Evolutionary conservation across 2,329 filamentous ascomycete genomes (phyloP).

Genomic region (Fusarium devonianum): DNA sequence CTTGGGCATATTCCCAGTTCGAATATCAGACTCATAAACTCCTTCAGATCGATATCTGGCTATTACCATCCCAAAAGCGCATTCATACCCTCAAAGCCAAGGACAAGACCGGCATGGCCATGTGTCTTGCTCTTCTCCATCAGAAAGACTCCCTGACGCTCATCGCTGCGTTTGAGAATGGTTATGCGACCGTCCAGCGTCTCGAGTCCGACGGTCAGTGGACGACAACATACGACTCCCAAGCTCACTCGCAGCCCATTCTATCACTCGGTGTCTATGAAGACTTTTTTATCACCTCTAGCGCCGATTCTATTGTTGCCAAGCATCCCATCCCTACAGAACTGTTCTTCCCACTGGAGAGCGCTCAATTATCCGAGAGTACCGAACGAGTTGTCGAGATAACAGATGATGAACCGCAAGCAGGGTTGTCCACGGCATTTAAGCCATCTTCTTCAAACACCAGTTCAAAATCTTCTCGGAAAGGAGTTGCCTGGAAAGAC

Average conservation of each 20-base stretch:
- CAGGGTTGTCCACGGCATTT: slow-evolving; percentile 34
- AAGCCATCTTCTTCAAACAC: slow-evolving; percentile 6
- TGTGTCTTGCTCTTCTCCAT: slow-evolving; percentile 75
- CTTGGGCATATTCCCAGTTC: neutral
- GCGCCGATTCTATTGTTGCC: slow-evolving; percentile 80
- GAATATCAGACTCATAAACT: slow-evolving; percentile 2
- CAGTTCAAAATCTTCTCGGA: slow-evolving; percentile 12
- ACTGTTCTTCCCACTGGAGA: slow-evolving; percentile 26
- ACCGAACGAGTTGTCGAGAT: slow-evolving; percentile 40
- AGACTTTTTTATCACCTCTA: slow-evolving; percentile 75
- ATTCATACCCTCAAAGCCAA: slow-evolving; percentile 62
- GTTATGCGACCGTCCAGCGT: slow-evolving; percentile 71
- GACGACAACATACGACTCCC: slow-evolving; percentile 66
- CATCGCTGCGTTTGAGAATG: slow-evolving; percentile 85
- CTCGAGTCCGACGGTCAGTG: slow-evolving; percentile 54
- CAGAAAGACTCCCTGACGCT: slow-evolving; percentile 63
- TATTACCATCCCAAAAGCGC: slow-evolving; percentile 77
- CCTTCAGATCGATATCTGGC: slow-evolving; percentile 79
- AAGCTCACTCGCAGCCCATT: slow-evolving; percentile 80
- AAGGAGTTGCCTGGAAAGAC: slow-evolving; percentile 48
- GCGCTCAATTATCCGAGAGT: neutral
- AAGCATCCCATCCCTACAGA: slow-evolving; percentile 71
- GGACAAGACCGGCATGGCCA: slow-evolving; percentile 79
- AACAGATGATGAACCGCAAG: slow-evolving; percentile 22
- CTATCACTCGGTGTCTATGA: slow-evolving; percentile 72